phyloP scores from a whole-genome alignment of 108 stramenopile species.

The Asterionellopsis glacialis region DNA sequence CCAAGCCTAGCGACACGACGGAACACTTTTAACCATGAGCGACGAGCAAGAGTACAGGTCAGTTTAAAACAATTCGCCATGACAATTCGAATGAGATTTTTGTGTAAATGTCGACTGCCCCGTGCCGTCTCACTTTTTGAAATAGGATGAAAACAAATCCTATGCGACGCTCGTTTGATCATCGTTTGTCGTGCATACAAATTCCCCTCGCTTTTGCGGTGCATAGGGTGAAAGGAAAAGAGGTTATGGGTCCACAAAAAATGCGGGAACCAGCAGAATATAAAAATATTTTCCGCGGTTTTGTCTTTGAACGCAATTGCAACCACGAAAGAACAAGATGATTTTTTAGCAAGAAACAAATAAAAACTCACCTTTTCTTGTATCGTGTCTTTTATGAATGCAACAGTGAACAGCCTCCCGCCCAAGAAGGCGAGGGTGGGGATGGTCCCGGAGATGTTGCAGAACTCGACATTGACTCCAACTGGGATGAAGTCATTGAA shows the following conservation, averaged over 20 bases:
- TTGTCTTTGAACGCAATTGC: not conserved
- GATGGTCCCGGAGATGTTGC: conserved; percentile 59
- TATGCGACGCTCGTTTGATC: not conserved
- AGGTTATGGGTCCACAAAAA: no score
- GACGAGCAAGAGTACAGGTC: conserved; percentile 1
- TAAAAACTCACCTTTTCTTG: not conserved
- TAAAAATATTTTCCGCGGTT: not conserved
- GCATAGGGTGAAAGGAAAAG: no score
- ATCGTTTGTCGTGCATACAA: not conserved
- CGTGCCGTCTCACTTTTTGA: not conserved
- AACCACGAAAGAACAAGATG: not conserved
- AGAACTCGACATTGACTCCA: conserved; percentile 88
- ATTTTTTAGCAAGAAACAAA: not conserved
- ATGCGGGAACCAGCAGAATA: no score
- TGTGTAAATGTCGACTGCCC: not conserved
- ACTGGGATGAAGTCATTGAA: conserved; percentile 92
- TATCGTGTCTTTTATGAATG: not conserved
- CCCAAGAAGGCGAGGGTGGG: conserved; percentile 8
- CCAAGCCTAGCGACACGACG: not conserved
- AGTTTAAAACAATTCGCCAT: not conserved
- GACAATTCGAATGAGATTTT: not conserved
- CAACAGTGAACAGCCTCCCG: conserved; percentile 23
- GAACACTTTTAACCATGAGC: not conserved
- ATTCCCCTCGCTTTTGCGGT: no score
- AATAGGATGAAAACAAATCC: not conserved